Percentiles rank a stretch among this genome's conserved stretches.
Evolutionary conservation across 257 asterid species (phyloP).

Genomic region (Nicotiana paniculata): DNA sequence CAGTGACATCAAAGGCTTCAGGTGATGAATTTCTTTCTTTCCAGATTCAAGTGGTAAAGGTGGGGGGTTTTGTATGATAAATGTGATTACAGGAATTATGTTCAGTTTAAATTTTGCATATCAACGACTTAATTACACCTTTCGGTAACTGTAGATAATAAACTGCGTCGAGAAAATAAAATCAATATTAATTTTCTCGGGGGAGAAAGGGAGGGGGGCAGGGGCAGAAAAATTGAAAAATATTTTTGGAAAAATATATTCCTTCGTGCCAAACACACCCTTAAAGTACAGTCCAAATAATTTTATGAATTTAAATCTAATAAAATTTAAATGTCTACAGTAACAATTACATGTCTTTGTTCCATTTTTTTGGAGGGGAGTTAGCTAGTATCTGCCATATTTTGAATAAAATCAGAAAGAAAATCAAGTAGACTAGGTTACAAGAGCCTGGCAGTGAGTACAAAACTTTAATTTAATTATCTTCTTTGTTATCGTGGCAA

Average conservation of each 20-base stretch:
- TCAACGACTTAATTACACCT: neutral
- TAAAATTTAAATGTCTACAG: too few species aligned
- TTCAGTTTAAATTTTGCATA: neutral
- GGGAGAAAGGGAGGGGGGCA: too few species aligned
- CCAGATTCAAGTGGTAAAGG: too few species aligned
- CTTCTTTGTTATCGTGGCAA: neutral
- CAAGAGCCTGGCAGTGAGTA: neutral
- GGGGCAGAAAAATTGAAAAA: too few species aligned
- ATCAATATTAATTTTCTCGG: too few species aligned
- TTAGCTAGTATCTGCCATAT: neutral
- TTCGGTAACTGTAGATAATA: too few species aligned
- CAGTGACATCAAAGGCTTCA: constrained; percentile 38
- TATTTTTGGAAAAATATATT: too few species aligned
- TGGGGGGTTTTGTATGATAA: neutral
- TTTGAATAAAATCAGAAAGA: neutral
- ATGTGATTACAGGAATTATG: neutral
- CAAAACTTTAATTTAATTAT: too few species aligned
- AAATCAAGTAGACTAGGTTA: neutral
- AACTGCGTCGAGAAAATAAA: too few species aligned
- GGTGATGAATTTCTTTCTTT: constrained; percentile 20
- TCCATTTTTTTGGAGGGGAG: neutral
- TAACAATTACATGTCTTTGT: neutral
- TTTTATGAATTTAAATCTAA: too few species aligned
- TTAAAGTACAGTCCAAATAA: too few species aligned
- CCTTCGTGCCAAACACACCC: too few species aligned